These are phyloP conservation scores for Chlorella sp. DNA, from an alignment of 139 green algal genomes.

Conservation along the genomic window DNA sequence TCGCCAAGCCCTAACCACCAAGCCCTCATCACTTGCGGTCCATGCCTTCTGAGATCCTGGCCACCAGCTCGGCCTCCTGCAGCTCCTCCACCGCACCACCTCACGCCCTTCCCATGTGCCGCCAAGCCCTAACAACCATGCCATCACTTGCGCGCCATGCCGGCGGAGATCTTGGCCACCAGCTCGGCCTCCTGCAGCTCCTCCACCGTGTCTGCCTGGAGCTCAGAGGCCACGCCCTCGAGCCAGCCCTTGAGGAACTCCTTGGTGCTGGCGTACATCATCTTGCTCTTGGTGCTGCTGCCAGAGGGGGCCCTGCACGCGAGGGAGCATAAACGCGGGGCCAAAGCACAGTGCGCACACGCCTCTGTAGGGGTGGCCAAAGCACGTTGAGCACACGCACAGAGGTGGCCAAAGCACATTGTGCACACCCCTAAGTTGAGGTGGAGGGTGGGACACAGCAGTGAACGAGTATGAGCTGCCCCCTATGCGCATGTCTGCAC, in stretches of 20 bases:
- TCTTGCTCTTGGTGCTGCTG: conserved; percentile 67
- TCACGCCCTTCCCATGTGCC: too few relatives aligned
- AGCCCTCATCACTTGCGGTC: conserved; percentile 46
- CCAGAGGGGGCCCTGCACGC: conserved; percentile 63
- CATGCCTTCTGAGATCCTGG: conserved; percentile 29
- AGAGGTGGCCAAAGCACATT: background rate
- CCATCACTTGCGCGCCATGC: conserved; percentile 46
- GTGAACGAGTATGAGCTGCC: background rate
- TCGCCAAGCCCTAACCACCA: background rate
- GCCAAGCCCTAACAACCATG: background rate
- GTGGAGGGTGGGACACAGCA: background rate
- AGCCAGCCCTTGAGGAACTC: conserved; percentile 84
- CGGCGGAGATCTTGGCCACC: conserved; percentile 22
- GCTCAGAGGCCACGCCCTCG: conserved; percentile 68
- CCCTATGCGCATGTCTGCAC: background rate
- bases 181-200: conserved; percentile 58
- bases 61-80: conserved; percentile 36
- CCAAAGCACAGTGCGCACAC: too few relatives aligned
- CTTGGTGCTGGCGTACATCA: conserved; percentile 89
- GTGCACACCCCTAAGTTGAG: background rate
- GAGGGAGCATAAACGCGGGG: background rate
- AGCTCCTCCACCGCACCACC: too few relatives aligned
- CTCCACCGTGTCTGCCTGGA: conserved; percentile 66
- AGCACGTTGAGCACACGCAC: background rate
- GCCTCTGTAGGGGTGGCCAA: background rate